Conservation (phyloP, 257 asterid species). For the Capsicum pubescens region DNA sequence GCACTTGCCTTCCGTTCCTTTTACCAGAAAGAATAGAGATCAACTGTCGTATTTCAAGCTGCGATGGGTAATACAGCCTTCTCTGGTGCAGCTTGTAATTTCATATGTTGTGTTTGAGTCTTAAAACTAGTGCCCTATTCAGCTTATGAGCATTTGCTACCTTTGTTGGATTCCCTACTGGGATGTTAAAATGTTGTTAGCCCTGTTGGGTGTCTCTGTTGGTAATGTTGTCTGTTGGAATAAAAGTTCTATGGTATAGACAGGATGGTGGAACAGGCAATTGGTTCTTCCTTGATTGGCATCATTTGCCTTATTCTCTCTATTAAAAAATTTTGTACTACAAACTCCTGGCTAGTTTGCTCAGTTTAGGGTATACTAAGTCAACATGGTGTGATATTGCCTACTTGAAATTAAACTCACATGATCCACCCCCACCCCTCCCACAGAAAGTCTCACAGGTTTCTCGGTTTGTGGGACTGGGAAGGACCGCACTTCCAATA, state of each 20-base stretch:
- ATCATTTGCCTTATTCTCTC: neutral
- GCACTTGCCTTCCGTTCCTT: constrained; percentile 52
- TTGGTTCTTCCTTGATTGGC: neutral
- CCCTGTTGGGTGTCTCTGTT: neutral
- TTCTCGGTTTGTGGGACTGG: neutral
- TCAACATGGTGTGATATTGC: neutral
- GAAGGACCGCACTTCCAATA: neutral
- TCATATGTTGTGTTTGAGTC: constrained; percentile 5
- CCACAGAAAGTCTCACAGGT: neutral
- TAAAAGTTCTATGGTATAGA: neutral
- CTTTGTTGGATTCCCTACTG: constrained; percentile 15
- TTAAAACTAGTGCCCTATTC: neutral
- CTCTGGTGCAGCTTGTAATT: neutral
- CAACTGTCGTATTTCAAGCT: constrained; percentile 3
- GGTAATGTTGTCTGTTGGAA: constrained; percentile 13
- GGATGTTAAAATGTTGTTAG: neutral
- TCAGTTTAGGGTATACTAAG: neutral
- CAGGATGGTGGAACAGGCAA: neutral
- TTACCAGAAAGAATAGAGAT: constrained; percentile 42
- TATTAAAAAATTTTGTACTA: neutral
- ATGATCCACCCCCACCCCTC: neutral
- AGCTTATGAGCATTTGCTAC: constrained; percentile 2
- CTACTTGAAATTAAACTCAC: neutral
- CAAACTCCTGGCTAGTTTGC: neutral
- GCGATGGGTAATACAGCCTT: neutral